These are phyloP conservation scores for Tolypocladium nubicola DNA, from an alignment of 2,329 filamentous ascomycete genomes.

Conservation along the genomic window DNA sequence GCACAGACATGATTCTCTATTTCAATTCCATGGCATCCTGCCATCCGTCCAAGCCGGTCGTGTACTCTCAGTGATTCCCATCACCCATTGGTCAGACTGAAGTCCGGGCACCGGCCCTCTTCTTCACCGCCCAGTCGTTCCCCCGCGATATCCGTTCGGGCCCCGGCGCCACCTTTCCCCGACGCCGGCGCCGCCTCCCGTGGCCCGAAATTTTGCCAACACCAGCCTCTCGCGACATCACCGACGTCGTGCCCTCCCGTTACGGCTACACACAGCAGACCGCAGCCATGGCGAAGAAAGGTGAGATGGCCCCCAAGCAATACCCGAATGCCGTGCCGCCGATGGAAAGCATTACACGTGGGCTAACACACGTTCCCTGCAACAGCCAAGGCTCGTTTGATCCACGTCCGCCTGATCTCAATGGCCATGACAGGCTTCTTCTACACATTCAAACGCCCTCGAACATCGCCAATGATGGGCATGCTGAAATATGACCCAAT, in stretches of 20 bases:
- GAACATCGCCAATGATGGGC: slow-evolving; percentile 73
- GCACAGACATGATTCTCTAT: background rate
- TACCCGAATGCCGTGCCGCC: background rate
- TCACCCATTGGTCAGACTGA: background rate
- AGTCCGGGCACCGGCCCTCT: background rate
- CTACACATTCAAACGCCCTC: slow-evolving; percentile 78
- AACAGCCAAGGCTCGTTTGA: slow-evolving; percentile 78
- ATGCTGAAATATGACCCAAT: slow-evolving; percentile 99
- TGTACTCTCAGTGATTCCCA: background rate
- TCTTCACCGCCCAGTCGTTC: background rate
- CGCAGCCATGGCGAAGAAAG: slow-evolving; percentile 15
- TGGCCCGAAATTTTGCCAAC: slow-evolving; percentile 4
- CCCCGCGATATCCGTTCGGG: background rate
- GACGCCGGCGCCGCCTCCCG: background rate
- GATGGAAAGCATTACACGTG: background rate
- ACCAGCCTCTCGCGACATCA: slow-evolving; percentile 2
- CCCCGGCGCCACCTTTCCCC: slow-evolving; percentile 8
- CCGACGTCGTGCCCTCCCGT: background rate
- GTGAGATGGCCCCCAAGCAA: slow-evolving; percentile 1
- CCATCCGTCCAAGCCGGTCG: background rate
- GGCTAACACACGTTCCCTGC: slow-evolving; percentile 3
- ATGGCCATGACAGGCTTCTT: slow-evolving; percentile 99
- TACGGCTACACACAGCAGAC: background rate
- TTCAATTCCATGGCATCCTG: no score
- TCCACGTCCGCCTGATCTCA: slow-evolving; percentile 87